Evolutionary conservation across 1,284 basidiomycete species (phyloP).

Genomic region (Rhodotorula sp.): DNA sequence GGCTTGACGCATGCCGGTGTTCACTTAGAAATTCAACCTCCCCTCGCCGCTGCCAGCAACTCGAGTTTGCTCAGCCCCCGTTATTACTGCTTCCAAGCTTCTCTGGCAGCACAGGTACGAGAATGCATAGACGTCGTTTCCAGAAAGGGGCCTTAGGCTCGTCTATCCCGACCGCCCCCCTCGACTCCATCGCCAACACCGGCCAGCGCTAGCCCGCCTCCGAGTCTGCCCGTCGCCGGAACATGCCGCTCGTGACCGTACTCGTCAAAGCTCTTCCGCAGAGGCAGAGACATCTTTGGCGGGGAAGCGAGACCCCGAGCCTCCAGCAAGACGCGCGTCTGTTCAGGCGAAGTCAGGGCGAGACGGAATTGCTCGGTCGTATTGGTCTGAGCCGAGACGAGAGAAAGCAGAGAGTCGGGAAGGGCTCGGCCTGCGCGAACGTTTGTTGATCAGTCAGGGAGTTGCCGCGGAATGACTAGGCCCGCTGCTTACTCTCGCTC

Average conservation of each 20-base stretch:
- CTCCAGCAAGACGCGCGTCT: neutral
- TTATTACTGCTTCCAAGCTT: too few relatives aligned
- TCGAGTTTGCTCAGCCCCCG: too few relatives aligned
- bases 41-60: too few relatives aligned
- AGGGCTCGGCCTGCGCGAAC: neutral
- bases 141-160: neutral
- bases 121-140: too few relatives aligned
- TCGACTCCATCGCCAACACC: neutral
- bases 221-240: neutral
- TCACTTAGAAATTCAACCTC: too few relatives aligned
- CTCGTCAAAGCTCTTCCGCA: slow-evolving; percentile 1
- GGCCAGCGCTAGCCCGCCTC: neutral
- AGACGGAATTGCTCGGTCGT: neutral
- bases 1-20: too few relatives aligned
- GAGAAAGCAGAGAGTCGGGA: neutral
- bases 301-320: neutral
- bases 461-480: neutral
- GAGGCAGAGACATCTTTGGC: neutral
- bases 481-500: slow-evolving; percentile 20
- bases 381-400: neutral
- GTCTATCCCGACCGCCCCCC: neutral
- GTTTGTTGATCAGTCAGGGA: neutral
- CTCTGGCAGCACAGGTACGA: too few relatives aligned
- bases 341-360: neutral
- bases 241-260: neutral